These are phyloP conservation scores for Pythium phragmitis DNA, from an alignment of 352 stramenopile genomes.

Conservation along the genomic window DNA sequence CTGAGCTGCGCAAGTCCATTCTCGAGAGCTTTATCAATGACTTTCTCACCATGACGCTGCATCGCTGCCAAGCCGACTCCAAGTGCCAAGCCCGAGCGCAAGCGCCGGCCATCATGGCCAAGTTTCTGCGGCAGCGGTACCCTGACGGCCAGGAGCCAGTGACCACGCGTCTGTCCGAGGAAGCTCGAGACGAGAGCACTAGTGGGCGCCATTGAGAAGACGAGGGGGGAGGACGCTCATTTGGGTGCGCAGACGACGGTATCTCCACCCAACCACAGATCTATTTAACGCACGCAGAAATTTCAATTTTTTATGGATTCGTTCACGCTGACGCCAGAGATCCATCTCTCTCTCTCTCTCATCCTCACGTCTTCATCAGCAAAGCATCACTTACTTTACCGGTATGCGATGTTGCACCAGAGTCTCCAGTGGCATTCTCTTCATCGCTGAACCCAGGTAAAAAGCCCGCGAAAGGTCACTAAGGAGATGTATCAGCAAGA, in stretches of 20 bases:
- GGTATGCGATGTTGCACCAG: too few species aligned
- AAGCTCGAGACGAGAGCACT: neutral
- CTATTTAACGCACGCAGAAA: too few species aligned
- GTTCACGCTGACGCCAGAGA: too few species aligned
- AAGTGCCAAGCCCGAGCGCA: conserved; percentile 23
- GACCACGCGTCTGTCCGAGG: neutral
- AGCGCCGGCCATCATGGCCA: conserved; percentile 23
- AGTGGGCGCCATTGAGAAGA: neutral
- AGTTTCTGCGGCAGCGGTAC: conserved; percentile 18
- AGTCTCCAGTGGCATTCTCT: neutral
- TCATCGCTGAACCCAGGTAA: neutral
- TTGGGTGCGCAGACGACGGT: too few species aligned
- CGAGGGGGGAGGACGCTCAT: too few species aligned
- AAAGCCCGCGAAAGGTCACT: too few species aligned
- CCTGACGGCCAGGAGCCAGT: conserved; percentile 3
- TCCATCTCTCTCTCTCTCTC: too few species aligned
- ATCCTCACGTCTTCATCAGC: too few species aligned
- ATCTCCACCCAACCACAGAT: too few species aligned
- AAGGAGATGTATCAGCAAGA: too few species aligned
- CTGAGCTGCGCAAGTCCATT: conserved; percentile 25
- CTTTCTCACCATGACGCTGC: conserved; percentile 26
- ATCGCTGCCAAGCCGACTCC: conserved; percentile 9
- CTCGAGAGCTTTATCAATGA: conserved; percentile 30
- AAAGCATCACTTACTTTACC: too few species aligned
- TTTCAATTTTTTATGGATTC: too few species aligned